Conservation (phyloP, 495 filamentous ascomycete species). For the Xylaria longipes region DNA sequence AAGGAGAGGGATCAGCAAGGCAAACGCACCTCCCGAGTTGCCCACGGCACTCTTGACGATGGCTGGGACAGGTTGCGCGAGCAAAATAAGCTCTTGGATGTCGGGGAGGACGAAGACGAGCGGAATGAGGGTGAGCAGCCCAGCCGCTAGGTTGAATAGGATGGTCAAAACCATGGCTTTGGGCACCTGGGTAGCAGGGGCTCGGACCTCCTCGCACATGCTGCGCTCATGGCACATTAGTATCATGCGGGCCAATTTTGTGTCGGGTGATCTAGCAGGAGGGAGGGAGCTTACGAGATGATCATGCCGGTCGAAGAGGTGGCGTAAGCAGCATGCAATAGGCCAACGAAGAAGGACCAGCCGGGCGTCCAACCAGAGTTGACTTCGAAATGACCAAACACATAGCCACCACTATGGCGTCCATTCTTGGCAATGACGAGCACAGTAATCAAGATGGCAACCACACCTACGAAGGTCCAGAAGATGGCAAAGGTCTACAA, state of each 20-base stretch:
- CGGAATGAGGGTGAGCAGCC: conserved; percentile 56
- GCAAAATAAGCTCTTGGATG: conserved; percentile 49
- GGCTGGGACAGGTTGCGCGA: conserved; percentile 51
- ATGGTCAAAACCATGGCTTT: conserved; percentile 60
- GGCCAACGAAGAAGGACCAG: conserved; percentile 57
- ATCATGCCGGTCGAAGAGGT: conserved; percentile 62
- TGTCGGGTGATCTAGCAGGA: conserved; percentile 6
- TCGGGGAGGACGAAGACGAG: conserved; percentile 58
- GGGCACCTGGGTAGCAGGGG: conserved; percentile 55
- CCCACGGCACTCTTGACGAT: conserved; percentile 56
- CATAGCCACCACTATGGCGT: conserved; percentile 47
- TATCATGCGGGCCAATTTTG: neutral
- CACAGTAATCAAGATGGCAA: conserved; percentile 52
- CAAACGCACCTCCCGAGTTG: conserved; percentile 53
- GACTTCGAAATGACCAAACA: conserved; percentile 52
- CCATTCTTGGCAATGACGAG: conserved; percentile 54
- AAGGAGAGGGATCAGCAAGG: conserved; percentile 54
- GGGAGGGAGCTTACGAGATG: conserved; percentile 45
- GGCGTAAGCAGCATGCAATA: conserved; percentile 57
- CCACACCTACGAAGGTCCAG: conserved; percentile 56
- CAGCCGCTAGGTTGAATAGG: conserved; percentile 55
- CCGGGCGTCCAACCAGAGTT: conserved; percentile 57
- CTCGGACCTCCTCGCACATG: conserved; percentile 59
- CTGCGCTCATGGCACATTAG: conserved; percentile 28
- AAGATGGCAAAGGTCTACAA: conserved; percentile 56